Evolutionary conservation across 352 stramenopile species (phyloP).

Genomic region (Phytophthora pisi): DNA sequence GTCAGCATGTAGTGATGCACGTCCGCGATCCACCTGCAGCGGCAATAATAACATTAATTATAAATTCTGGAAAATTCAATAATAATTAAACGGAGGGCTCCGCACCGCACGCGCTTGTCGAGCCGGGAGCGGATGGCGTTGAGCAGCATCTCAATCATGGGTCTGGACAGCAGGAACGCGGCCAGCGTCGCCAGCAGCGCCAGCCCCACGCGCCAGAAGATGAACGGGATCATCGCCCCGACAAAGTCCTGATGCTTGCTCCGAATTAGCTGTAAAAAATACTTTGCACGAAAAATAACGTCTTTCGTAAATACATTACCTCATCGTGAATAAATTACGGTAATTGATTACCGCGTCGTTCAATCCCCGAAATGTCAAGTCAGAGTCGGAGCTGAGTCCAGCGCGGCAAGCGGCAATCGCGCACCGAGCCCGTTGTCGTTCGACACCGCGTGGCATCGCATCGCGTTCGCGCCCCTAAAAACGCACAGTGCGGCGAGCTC

Average conservation of each 20-base stretch:
- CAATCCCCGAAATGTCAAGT: conserved; percentile 10
- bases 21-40: conserved; percentile 72
- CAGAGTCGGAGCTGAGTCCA: conserved; percentile 18
- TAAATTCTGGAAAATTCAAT: not conserved
- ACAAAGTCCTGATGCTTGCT: not conserved
- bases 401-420: not conserved
- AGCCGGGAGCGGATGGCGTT: conserved; percentile 54
- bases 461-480: not conserved
- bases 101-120: conserved; percentile 67
- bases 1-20: conserved; percentile 80
- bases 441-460: not conserved
- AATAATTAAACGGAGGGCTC: not conserved
- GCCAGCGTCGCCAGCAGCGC: conserved; percentile 45
- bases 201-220: conserved; percentile 61
- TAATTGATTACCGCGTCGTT: not conserved
- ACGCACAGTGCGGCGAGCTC: not conserved
- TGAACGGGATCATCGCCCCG: conserved; percentile 30
- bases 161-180: conserved; percentile 63
- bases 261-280: not conserved
- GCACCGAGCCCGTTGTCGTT: not conserved
- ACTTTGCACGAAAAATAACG: not conserved
- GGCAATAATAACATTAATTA: not conserved
- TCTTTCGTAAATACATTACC: not conserved
- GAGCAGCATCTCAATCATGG: conserved; percentile 57
- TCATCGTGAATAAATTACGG: not conserved